Evolutionary conservation across 2,329 filamentous ascomycete genomes (phyloP), one percentile per base, ranked within the genome.

Genomic region (Fusarium kyushuense): DNA sequence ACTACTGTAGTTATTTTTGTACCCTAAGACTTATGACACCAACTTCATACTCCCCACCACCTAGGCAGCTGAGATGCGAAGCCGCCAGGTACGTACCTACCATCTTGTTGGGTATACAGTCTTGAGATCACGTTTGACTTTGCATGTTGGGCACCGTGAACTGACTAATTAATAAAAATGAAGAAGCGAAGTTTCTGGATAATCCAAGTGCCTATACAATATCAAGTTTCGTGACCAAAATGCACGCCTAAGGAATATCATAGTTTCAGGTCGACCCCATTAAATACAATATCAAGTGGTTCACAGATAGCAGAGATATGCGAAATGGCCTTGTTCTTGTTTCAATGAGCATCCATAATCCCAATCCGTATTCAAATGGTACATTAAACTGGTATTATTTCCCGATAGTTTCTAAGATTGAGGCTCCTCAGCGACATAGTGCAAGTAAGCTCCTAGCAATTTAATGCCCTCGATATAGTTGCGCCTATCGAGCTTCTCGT

Each of bases 401-500:
- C 53, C 14, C 32, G 25, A 40, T 29, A 47, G 19, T 14, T 52
- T 10, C 76, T 75, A 82, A 35, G 53, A 56, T 66, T 78, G 89
- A 38, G 92, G 89, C 86, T 99, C 96, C 78, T 95, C 93, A 3
- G 94, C 94, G 70, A 97, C 94, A 74, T 97, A 97, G 82, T 98
- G 95, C 77, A 99, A 83, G 79, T 99, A 99, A 5, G 95, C 92
- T 47, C 96, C 96, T 59, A 99, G 82, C 67, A 99, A 82, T 88
- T 99, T 99, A 74, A 92, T 97, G 48, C 96, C 96, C 84, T 99
- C 94, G 76, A 99, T 97, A 80, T 99, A 99, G 83, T 99, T 99
- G 77, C 88, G 89, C 87, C 92, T 94, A 80, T 99, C 96, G 59
- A 99, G 85, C 87, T 97, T 97, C 88, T 98, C 96, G 79, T 99